Base-by-base conservation (phyloP, 1,284 basidiomycete genomes). In the Ustilago xerochloae region DNA sequence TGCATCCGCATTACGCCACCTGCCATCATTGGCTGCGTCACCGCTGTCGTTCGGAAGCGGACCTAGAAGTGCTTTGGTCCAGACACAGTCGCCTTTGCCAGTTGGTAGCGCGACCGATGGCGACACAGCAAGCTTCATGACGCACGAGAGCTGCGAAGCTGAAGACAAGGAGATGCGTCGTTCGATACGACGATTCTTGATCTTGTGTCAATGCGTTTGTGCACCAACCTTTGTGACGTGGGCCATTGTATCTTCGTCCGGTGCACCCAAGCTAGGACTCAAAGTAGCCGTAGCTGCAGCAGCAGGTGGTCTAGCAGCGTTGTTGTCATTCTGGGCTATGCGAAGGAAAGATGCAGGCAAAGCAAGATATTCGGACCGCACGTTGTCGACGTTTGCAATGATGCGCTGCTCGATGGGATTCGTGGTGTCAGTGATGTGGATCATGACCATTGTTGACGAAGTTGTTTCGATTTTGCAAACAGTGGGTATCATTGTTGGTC, bases 401-500 rank as follows among this genome's bases (percentile, higher is more conserved):
- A 12, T 71, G 12, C 73, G 80, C 15, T 78, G 79, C 54, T 59
- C 59, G 38, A 54, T 78, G 38, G 82, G 82, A 13, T 84, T 84
- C 46, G 29, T 75, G 18, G 75, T 81, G 2, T 73, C 74, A 13
- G 76, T 83, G 24, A 60, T 83, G 64, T 84, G 79, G 75, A 84
- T 84, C 69, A 78, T 82, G 68, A 76, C 77, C 24, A 77, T 77
- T 20, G 82, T 84, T 15, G 81, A 83, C 55, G 75, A 81, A 54
- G 75, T 83, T 0, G 81, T 83, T 1, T 70, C 70, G n/a, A 75
- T 79, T 61, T 50, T 80, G 2, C 79, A 96, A 91, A 92, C 93
- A 0, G 91, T 97, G 77, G 96, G 95, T 16, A 90, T 92, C 84
- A 92, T 98, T 60, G 92, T 97, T 77, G 94, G 95, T 0, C 88